These are phyloP conservation scores for Xylariales sp. DNA, from an alignment of 2,329 filamentous ascomycete genomes.

Conservation along the genomic window DNA sequence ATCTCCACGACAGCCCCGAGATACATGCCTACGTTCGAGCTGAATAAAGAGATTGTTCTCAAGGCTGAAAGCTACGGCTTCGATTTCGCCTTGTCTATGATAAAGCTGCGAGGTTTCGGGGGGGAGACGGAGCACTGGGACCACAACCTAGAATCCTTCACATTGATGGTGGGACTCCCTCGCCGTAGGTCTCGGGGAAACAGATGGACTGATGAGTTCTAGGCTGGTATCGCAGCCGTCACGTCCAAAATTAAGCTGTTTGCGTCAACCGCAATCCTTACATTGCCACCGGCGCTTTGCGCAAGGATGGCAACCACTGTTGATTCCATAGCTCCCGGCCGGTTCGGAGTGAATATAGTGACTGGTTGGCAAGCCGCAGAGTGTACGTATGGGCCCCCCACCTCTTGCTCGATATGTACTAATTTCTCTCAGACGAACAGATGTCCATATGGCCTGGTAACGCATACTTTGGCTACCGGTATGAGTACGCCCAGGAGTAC, in stretches of 20 bases:
- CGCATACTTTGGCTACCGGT: constrained; percentile 25
- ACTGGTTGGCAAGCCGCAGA: constrained; percentile 25
- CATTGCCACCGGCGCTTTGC: constrained; percentile 20
- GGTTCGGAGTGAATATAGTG: constrained; percentile 24
- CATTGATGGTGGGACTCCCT: constrained; percentile 13
- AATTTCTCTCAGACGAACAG: constrained; percentile 16
- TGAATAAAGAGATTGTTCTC: constrained; percentile 19
- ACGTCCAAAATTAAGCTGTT: constrained; percentile 25
- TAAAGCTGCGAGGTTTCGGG: constrained; percentile 21
- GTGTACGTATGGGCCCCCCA: constrained; percentile 12
- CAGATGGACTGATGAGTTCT: not conserved
- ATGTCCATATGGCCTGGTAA: constrained; percentile 25
- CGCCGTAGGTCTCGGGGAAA: not conserved
- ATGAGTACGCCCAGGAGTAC: constrained; percentile 25
- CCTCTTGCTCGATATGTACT: too few relatives aligned
- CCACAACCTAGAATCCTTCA: constrained; percentile 24
- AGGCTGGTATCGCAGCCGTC: constrained; percentile 22
- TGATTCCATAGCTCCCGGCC: constrained; percentile 20
- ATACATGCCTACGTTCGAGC: constrained; percentile 22
- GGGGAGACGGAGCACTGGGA: constrained; percentile 25
- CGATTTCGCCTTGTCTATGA: constrained; percentile 23
- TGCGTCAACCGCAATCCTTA: constrained; percentile 21
- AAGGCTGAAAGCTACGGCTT: constrained; percentile 20
- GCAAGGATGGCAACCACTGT: constrained; percentile 22
- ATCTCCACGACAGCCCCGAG: constrained; percentile 21